These are phyloP conservation scores for Tagetes erecta DNA, from an alignment of 129 eudicot genomes.

Conservation along the genomic window DNA sequence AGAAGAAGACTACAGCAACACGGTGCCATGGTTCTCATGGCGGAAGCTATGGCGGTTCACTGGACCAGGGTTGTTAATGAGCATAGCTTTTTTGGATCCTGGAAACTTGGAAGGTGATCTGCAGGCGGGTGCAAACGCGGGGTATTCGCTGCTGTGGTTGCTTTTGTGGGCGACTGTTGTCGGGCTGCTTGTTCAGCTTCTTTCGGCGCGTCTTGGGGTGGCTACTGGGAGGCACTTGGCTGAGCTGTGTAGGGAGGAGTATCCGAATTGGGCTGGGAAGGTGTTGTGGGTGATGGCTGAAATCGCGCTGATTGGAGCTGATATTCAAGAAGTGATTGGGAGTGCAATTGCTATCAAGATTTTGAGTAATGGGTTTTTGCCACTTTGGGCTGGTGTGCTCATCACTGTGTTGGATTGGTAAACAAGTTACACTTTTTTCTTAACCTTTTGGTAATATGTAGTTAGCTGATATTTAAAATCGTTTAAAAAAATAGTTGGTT, in stretches of 20 bases:
- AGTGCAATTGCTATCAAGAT: conserved; percentile 97
- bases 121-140: conserved; percentile 96
- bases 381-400: conserved; percentile 95
- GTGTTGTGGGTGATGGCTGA: conserved; percentile 93
- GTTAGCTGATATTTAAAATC: too few species aligned
- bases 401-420: conserved; percentile 96
- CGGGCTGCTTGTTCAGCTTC: conserved; percentile 80
- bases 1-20: conserved; percentile 32
- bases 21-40: conserved; percentile 83
- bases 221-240: conserved; percentile 95
- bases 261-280: conserved; percentile 81
- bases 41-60: conserved; percentile 84
- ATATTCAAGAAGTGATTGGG: conserved; percentile 96
- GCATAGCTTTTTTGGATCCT: conserved; percentile 95
- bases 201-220: conserved; percentile 92
- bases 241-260: conserved; percentile 91
- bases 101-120: conserved; percentile 96
- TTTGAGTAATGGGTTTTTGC: conserved; percentile 70
- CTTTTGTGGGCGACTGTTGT: conserved; percentile 92
- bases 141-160: conserved; percentile 83
- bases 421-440: background rate
- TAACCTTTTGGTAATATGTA: background rate
- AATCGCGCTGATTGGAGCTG: conserved; percentile 83
- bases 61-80: conserved; percentile 90
- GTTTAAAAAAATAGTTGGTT: too few species aligned